phyloP scores from a whole-genome alignment of 768 basidiomycete species.

The Boletus tylopilopsis region DNA sequence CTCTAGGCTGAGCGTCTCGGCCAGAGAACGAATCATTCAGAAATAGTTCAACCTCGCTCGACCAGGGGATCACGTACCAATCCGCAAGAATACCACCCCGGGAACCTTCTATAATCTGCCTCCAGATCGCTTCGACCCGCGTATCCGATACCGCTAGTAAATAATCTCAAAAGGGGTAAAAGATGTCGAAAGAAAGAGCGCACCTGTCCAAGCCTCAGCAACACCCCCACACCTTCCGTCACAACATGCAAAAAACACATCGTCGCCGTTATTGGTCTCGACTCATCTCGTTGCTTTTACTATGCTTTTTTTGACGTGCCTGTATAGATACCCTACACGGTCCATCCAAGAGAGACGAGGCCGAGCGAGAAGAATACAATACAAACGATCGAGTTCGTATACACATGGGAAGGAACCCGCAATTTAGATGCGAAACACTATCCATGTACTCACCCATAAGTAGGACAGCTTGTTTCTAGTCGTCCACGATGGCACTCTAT shows the following conservation, averaged over 20 bases:
- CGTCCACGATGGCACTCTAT: too few relatives aligned
- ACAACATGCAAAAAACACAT: constrained; percentile 70
- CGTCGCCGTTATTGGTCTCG: constrained; percentile 94
- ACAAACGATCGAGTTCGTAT: too few relatives aligned
- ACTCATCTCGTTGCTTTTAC: too few relatives aligned
- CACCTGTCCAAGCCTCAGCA: constrained; percentile 53
- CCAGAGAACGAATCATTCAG: constrained; percentile 38
- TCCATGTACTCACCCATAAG: too few relatives aligned
- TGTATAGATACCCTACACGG: too few relatives aligned
- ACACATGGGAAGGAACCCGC: too few relatives aligned
- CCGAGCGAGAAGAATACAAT: too few relatives aligned
- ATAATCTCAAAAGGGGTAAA: neutral
- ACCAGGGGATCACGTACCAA: constrained; percentile 50
- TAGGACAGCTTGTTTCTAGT: too few relatives aligned
- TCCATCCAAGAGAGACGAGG: too few relatives aligned
- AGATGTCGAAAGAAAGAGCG: constrained; percentile 10
- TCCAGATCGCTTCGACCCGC: constrained; percentile 80
- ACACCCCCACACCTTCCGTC: constrained; percentile 55
- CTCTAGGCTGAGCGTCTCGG: constrained; percentile 55
- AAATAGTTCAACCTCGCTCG: neutral
- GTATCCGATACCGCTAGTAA: constrained; percentile 53
- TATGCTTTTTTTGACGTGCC: too few relatives aligned
- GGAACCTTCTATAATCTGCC: constrained; percentile 77
- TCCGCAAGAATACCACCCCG: constrained; percentile 80
- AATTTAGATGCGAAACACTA: too few relatives aligned